phyloP scores from a whole-genome alignment of 352 stramenopile genomes.

The Discostella stelligera region DNA sequence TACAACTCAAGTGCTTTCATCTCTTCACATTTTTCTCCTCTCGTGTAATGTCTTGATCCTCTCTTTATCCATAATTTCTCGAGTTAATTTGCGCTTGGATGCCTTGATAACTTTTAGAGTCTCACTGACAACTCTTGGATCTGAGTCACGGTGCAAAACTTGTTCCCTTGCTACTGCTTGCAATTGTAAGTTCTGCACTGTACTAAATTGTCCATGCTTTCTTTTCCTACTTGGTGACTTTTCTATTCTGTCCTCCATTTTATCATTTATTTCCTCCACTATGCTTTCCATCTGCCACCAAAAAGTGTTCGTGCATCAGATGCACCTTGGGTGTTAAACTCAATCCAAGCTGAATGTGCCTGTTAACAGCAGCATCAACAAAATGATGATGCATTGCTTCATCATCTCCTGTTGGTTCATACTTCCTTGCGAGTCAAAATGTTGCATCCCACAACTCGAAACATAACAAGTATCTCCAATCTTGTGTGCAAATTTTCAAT shows the following conservation, averaged over 20 bases:
- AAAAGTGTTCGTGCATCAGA: conserved; percentile 31
- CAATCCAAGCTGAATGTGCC: conserved; percentile 12
- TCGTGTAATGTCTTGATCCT: not conserved
- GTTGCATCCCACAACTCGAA: conserved; percentile 38
- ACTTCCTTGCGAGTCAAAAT: conserved; percentile 28
- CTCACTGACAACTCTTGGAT: not conserved
- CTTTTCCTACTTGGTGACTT: conserved; percentile 8
- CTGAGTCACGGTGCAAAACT: not conserved
- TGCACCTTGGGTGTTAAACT: conserved; percentile 42
- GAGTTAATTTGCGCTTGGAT: conserved; percentile 5
- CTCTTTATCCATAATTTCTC: not conserved
- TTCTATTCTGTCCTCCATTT: conserved; percentile 30
- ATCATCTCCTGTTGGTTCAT: conserved; percentile 26
- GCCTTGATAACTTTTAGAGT: not conserved
- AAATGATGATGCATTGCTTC: conserved; percentile 9
- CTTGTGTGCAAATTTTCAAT: too few relatives aligned
- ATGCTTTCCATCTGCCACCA: conserved; percentile 20
- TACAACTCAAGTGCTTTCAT: conserved; percentile 4
- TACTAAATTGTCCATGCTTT: not conserved
- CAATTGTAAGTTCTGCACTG: conserved; percentile 7
- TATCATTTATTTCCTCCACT: conserved; percentile 10
- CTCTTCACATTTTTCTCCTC: not conserved
- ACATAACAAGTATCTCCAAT: not conserved
- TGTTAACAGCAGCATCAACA: conserved; percentile 20
- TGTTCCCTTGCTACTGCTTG: not conserved